Conservation (phyloP, 1,139 yeast species). For the Protomyces arabidopsidicola region DNA sequence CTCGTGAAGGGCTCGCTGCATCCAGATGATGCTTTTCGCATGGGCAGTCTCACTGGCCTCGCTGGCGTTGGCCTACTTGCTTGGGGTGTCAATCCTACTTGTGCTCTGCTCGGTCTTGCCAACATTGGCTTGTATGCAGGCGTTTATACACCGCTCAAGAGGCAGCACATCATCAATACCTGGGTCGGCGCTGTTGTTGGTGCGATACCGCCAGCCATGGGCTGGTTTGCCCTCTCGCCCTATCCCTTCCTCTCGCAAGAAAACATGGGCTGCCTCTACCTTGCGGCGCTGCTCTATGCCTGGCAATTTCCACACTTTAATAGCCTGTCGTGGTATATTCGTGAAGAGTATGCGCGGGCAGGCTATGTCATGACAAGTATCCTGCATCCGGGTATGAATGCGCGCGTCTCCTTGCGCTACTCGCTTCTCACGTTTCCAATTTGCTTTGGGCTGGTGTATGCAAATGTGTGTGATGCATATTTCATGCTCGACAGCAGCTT, state of each 20-base stretch:
- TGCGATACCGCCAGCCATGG: slow-evolving; percentile 98
- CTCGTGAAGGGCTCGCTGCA: slow-evolving; percentile 79
- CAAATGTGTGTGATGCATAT: slow-evolving; percentile 73
- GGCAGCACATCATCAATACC: slow-evolving; percentile 79
- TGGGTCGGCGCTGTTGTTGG: slow-evolving; percentile 99
- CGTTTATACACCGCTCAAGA: slow-evolving; percentile 82
- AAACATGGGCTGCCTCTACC: slow-evolving; percentile 46
- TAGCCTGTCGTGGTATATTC: slow-evolving; percentile 79
- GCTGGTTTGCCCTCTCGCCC: slow-evolving; percentile 73
- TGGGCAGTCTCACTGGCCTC: slow-evolving; percentile 70
- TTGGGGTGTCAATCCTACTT: slow-evolving; percentile 61
- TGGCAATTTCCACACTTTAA: slow-evolving; percentile 99
- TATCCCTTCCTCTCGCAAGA: slow-evolving; percentile 14
- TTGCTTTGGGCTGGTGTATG: slow-evolving; percentile 77
- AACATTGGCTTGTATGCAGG: slow-evolving; percentile 83
- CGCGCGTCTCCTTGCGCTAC: slow-evolving; percentile 86
- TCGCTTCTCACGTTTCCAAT: slow-evolving; percentile 87
- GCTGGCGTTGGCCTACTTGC: slow-evolving; percentile 66
- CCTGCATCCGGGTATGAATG: slow-evolving; percentile 84
- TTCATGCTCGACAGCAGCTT: slow-evolving; percentile 75
- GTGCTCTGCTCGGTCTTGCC: slow-evolving; percentile 67
- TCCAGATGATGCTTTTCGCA: slow-evolving; percentile 68
- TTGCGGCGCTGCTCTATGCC: slow-evolving; percentile 80
- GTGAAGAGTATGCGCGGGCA: slow-evolving; percentile 81
- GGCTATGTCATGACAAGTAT: slow-evolving; percentile 97